Evolutionary conservation across 331 rosid genomes (phyloP), one percentile per base, ranked within the genome.

Genomic region (Pyracantha coccinea): DNA sequence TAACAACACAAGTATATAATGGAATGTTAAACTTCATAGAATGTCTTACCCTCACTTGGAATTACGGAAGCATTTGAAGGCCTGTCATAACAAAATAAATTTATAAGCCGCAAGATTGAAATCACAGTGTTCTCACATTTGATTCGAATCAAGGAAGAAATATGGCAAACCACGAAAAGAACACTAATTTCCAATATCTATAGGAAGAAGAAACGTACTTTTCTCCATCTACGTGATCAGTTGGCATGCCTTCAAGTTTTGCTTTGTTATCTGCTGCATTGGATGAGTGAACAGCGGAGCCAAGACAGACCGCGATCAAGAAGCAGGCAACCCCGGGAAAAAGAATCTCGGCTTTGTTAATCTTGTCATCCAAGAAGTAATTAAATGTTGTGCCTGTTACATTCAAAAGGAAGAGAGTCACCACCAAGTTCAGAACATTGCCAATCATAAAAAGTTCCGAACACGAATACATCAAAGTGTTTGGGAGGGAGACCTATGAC

Each of bases 241-340:
- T 77, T 9, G 89, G 45, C 67, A 80, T 73, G 21, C 52, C 28
- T 0, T 79, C 57, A 69, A 93, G 97, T 83, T 93, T 93, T 62
- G 70, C 89, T 64, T 83, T 83, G 72, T 91, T 88, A 83, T 93
- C 98, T 67, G 93, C 84, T 50, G 92, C 85, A 79, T 93, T 93
- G 72, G 98, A 93, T 74, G 96, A 79, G 85, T 93, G 96, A 75
- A 93, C 96, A 73, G 87, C 89, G 66, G 97, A 86, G 27, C 96
- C 98, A 44, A 93, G 87, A 83, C 92, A 93, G 68, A 91, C 98
- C 2, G 98, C 98, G 21, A 91, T 68, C 83, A 93, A 82, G 83
- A 93, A 93, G 90, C 97, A 93, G 52, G 78, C 98, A 69, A 93
- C 98, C 35, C 98, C 98, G 2, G 98, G 88, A 79, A 93, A 93